These are phyloP conservation scores for Aspergillus asperescens DNA, from an alignment of 495 filamentous ascomycete species.

Conservation along the genomic window DNA sequence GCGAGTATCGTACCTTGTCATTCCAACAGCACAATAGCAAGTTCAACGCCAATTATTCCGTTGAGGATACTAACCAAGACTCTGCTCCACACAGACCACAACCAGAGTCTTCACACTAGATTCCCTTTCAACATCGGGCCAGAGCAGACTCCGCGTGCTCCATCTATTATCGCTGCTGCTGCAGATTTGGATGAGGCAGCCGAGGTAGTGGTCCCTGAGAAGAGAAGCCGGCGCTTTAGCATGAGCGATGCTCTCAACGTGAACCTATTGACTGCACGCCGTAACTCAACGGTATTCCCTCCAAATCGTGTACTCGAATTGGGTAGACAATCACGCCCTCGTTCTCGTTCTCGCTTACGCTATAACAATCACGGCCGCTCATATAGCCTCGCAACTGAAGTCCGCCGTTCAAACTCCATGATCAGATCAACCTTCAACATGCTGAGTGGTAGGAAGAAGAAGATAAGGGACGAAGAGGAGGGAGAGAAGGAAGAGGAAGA, in stretches of 20 bases:
- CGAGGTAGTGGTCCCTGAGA: neutral
- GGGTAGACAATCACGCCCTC: conserved; percentile 7
- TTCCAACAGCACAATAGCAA: neutral
- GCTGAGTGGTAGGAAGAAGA: conserved; percentile 1
- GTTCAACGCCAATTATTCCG: too few relatives aligned
- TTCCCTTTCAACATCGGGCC: conserved; percentile 30
- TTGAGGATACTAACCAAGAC: neutral
- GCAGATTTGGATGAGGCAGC: conserved; percentile 2
- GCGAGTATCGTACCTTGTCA: conserved; percentile 7
- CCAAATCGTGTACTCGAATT: neutral
- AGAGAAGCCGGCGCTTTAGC: conserved; percentile 24
- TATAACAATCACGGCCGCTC: conserved; percentile 3
- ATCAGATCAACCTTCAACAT: conserved; percentile 13
- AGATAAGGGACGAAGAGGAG: neutral
- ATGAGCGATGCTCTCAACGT: conserved; percentile 21
- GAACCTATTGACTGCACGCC: conserved; percentile 1
- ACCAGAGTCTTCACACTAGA: conserved; percentile 21
- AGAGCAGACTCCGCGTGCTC: conserved; percentile 13
- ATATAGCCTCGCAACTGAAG: conserved; percentile 1
- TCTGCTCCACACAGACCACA: conserved; percentile 3
- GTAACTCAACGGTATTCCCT: neutral
- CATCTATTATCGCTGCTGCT: neutral
- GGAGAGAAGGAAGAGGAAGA: neutral
- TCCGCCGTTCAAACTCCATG: conserved; percentile 15
- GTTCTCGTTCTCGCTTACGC: conserved; percentile 12